Evolutionary conservation across 768 basidiomycete species (phyloP).

Genomic region (Amylocystis lapponica): DNA sequence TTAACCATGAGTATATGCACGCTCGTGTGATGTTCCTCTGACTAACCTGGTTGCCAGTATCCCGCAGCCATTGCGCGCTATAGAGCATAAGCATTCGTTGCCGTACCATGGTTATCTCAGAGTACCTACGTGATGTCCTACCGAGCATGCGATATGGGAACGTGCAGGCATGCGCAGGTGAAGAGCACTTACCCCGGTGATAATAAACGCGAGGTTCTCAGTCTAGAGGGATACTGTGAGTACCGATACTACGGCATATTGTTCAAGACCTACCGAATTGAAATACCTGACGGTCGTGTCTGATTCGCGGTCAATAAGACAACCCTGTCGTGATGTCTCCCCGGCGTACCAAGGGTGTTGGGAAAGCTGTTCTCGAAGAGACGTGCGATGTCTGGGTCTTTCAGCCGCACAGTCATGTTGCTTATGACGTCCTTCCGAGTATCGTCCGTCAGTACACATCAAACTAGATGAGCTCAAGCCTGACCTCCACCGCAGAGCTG

Average conservation of each 20-base stretch:
- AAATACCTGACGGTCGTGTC: slow-evolving; percentile 81
- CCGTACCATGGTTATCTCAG: background rate
- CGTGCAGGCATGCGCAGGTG: slow-evolving; percentile 1
- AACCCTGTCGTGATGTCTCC: background rate
- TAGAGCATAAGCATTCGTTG: background rate
- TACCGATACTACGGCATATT: background rate
- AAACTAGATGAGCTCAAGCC: background rate
- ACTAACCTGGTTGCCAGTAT: slow-evolving; percentile 70
- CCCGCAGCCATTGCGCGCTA: slow-evolving; percentile 81
- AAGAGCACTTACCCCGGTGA: slow-evolving; percentile 54
- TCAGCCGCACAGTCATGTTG: slow-evolving; percentile 69
- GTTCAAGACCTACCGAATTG: slow-evolving; percentile 37
- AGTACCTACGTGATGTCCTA: slow-evolving; percentile 70
- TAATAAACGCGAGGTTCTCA: slow-evolving; percentile 72
- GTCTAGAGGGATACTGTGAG: slow-evolving; percentile 31
- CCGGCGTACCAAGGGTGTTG: slow-evolving; percentile 61
- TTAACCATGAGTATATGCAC: too few relatives aligned
- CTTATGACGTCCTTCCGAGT: slow-evolving; percentile 53
- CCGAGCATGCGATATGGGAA: background rate
- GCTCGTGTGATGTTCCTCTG: slow-evolving; percentile 2
- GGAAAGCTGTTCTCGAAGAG: slow-evolving; percentile 82
- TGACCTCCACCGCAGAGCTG: slow-evolving; percentile 68
- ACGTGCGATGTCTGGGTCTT: slow-evolving; percentile 72
- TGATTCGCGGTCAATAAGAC: slow-evolving; percentile 17
- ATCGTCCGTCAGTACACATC: background rate